phyloP scores from a whole-genome alignment of 305 asterid species.

The Plantago lanceolata region DNA sequence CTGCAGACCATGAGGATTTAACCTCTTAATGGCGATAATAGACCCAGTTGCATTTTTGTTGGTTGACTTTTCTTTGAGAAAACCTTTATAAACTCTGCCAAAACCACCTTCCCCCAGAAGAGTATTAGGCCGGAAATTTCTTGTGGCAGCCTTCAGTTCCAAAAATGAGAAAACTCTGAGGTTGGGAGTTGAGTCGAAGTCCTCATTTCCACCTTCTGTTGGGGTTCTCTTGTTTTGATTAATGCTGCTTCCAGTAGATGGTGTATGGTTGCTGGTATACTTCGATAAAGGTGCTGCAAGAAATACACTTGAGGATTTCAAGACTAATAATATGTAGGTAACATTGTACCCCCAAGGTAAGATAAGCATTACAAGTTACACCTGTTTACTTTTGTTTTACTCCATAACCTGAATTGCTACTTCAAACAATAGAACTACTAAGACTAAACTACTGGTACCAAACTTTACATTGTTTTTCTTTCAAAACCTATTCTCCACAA shows the following conservation, averaged over 20 bases:
- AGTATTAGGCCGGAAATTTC: slow-evolving; percentile 26
- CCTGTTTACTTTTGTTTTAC: neutral
- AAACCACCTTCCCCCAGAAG: slow-evolving; percentile 44
- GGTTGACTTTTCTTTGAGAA: slow-evolving; percentile 22
- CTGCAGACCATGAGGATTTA: slow-evolving; percentile 25
- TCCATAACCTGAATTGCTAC: neutral
- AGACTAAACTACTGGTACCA: neutral
- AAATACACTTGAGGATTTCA: slow-evolving; percentile 17
- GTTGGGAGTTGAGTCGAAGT: slow-evolving; percentile 3
- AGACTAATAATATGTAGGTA: neutral
- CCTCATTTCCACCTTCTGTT: slow-evolving; percentile 2
- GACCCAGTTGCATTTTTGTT: slow-evolving; percentile 23
- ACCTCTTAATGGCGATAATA: slow-evolving; percentile 37
- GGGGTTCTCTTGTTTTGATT: slow-evolving; percentile 13
- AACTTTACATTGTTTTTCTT: neutral
- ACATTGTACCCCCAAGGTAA: neutral
- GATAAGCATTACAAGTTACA: neutral
- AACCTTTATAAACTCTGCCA: slow-evolving; percentile 40
- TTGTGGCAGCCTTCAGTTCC: slow-evolving; percentile 40
- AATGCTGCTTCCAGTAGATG: slow-evolving; percentile 13
- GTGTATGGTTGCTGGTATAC: slow-evolving; percentile 11
- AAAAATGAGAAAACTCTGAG: slow-evolving; percentile 29
- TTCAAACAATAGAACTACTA: neutral
- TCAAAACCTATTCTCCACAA: neutral
- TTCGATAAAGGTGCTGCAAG: slow-evolving; percentile 33